Conservation (phyloP, 176 grass and related monocot species). For the Pontederia crassipes region DNA sequence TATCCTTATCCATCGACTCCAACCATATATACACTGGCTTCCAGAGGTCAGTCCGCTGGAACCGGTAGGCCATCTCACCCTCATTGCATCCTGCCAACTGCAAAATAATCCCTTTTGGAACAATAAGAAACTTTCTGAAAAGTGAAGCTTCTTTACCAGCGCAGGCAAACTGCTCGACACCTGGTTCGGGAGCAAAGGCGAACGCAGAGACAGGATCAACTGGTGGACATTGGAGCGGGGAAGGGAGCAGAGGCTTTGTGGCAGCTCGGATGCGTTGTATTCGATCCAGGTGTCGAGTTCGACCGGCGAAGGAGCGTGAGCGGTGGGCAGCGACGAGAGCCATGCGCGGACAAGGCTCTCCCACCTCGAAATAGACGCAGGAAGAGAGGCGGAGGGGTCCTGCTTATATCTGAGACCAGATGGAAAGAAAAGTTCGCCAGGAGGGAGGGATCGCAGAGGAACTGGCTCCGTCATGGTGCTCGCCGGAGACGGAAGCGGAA, state of each 20-base stretch:
- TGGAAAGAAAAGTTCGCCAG: neutral
- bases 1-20: conserved; percentile 66
- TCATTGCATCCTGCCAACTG: conserved; percentile 57
- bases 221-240: conserved; percentile 56
- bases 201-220: conserved; percentile 46
- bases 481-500: neutral
- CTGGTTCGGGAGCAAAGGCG: conserved; percentile 12
- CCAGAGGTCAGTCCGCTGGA: conserved; percentile 90
- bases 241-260: conserved; percentile 27
- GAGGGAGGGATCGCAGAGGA: conserved; percentile 18
- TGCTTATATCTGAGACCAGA: neutral
- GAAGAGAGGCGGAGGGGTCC: neutral
- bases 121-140: neutral
- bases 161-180: conserved; percentile 1
- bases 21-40: conserved; percentile 82
- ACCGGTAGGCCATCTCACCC: conserved; percentile 73
- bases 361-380: conserved; percentile 36
- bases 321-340: conserved; percentile 52
- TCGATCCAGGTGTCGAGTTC: conserved; percentile 74
- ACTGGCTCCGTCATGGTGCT: conserved; percentile 4
- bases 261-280: conserved; percentile 20
- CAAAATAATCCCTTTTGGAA: neutral
- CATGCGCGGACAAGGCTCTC: conserved; percentile 35
- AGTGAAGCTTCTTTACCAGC: neutral
- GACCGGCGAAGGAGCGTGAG: conserved; percentile 35